Evolutionary conservation across 371 early-diverging fungal species (phyloP), one percentile per base, ranked within the genome.

Genomic region (Mortierella sp.): DNA sequence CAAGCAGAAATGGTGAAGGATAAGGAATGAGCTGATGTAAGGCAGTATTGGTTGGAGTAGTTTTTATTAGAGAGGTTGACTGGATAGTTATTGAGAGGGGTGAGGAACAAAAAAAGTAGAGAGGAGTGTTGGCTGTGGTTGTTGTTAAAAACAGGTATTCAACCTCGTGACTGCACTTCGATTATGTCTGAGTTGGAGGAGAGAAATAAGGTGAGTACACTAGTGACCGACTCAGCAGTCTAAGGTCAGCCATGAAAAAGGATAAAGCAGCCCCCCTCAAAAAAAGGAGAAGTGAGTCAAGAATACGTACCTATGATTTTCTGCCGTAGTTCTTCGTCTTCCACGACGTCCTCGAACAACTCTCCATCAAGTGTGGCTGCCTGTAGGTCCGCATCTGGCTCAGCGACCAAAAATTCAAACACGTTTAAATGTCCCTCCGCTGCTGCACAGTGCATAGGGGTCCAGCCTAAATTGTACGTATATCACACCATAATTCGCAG

Each of bases 391-490:
- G 76, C 78, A 22, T 79, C 72, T 16, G 72, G 74, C 6, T 55
- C 67, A 28, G 65, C 47, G 28, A 71, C 72, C 48, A 92, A 77
- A 45, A 86, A 67, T 63, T 69, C 70, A 43, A 92, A 76, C 21
- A 90, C 77, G 1, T 81, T 84, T 32, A 87, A 40, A 63, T 91
- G 87, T 1, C 91, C 91, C 71, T 90, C 91, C 0, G 89, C 92
- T 41, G 87, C 86, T 6, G 92, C 92, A 68, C 89, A 89, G 67
- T 93, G 93, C 70, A 93, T 73, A 8, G 93, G 90, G 2, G 93
- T 91, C 92, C 92, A 92, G 5, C 91, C 92, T 79, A 57, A 40
- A 28, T 28, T 40, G 38, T 11, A n/a, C 40, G 36, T 33, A 13
- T 4, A 19, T 24, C 1, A 40, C 28, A 28, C 28, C 40, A 43